Conservation (phyloP, 139 green algal genomes). For the Marvania coccoides region DNA sequence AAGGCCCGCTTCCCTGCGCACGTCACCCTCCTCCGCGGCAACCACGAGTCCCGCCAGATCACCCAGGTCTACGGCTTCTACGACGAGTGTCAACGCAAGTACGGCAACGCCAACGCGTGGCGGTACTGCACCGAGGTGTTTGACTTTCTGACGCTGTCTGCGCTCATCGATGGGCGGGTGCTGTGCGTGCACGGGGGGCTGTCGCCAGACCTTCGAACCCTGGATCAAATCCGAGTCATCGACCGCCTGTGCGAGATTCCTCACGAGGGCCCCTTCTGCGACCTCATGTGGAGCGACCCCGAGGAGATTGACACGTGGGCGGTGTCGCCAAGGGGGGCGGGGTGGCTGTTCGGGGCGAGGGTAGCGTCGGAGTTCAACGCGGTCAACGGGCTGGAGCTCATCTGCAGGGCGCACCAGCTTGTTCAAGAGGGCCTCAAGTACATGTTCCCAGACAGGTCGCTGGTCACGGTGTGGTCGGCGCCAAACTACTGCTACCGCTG, state of each 20-base stretch:
- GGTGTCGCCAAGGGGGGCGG: constrained; percentile 83
- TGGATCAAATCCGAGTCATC: constrained; percentile 97
- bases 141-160: constrained; percentile 92
- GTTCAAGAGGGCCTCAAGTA: constrained; percentile 98
- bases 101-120: constrained; percentile 98
- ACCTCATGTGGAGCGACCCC: constrained; percentile 98
- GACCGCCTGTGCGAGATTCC: constrained; percentile 97
- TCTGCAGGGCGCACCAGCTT: constrained; percentile 96
- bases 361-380: constrained; percentile 93
- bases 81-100: constrained; percentile 98
- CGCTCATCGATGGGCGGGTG: constrained; percentile 88
- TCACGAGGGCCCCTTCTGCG: constrained; percentile 93
- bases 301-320: constrained; percentile 98
- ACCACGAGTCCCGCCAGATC: constrained; percentile 97
- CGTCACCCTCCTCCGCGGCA: constrained; percentile 95
- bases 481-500: constrained; percentile 99
- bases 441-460: constrained; percentile 80
- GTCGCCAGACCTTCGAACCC: constrained; percentile 88
- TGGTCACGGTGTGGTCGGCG: constrained; percentile 97
- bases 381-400: constrained; percentile 92
- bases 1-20: constrained; percentile 89
- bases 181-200: constrained; percentile 97
- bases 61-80: constrained; percentile 99
- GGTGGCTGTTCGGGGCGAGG: constrained; percentile 93
- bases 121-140: constrained; percentile 99